These are phyloP conservation scores for Keithomyces neogunnii DNA, from an alignment of 2,329 filamentous ascomycete genomes.

Conservation along the genomic window DNA sequence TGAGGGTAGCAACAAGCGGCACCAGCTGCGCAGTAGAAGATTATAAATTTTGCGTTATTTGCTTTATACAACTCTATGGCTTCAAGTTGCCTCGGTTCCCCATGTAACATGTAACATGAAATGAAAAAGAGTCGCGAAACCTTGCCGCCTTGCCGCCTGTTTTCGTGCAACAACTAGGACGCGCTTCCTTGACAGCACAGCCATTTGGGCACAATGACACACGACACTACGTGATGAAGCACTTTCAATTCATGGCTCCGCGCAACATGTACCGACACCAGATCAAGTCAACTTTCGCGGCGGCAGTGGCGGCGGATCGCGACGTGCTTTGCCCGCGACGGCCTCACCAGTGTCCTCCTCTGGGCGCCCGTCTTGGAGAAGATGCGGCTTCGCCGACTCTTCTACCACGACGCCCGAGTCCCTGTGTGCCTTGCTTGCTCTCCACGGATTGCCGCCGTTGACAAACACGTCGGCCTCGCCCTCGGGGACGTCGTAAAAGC, in stretches of 20 bases:
- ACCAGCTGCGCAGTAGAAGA: too few relatives aligned
- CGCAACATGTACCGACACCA: background rate
- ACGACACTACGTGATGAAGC: too few relatives aligned
- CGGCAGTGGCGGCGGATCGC: constrained; percentile 1
- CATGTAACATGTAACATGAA: too few relatives aligned
- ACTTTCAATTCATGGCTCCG: background rate
- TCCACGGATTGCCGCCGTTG: constrained; percentile 4
- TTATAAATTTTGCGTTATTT: too few relatives aligned
- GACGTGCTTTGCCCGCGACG: background rate
- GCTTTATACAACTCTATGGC: too few relatives aligned
- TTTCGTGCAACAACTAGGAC: too few relatives aligned
- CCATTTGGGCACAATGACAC: too few relatives aligned
- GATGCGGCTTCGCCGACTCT: background rate
- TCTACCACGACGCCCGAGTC: constrained; percentile 1
- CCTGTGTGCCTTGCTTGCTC: background rate
- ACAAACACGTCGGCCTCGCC: constrained; percentile 1
- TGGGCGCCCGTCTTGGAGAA: background rate
- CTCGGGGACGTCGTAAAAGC: background rate
- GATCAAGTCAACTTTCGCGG: background rate
- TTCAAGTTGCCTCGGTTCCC: too few relatives aligned
- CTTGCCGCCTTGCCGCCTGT: too few relatives aligned
- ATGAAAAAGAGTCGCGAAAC: too few relatives aligned
- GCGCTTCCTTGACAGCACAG: too few relatives aligned
- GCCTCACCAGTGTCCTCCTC: background rate
- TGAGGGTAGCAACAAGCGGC: too few relatives aligned